Base-by-base conservation (phyloP, 805 yeast genomes). In the Candida montana region DNA sequence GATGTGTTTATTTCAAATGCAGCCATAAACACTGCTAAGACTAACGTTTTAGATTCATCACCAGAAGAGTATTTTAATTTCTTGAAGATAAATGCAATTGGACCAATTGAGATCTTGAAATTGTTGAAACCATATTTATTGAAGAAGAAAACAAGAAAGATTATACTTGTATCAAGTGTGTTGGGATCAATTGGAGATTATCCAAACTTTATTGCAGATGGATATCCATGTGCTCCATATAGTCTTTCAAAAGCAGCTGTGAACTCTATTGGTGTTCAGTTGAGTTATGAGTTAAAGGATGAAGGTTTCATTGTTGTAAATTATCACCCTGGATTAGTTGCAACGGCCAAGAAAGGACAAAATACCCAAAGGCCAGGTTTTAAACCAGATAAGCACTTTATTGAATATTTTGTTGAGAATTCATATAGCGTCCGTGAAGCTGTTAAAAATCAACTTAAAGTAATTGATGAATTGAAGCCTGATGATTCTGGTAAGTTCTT, bases 1-100 rank as follows among this genome's bases (percentile, higher is more conserved):
- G 70, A 66, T 48, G 59, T 63, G 4, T 61, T 59, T 33, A 58
- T 67, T 33, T 54, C 62, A 19, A 66, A 65, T 47, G 67, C 67
- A 8, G 69, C 64, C 9, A 32, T 52, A 19, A 52, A 51, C 44
- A 50, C 44, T 9, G 52, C 58, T 1, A 47, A 34, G 34, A 20
- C 30, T 10, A 43, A 44, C 5, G 56, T 57, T 0, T 29, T 53
- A 16, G 48, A 51, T 4, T 44, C 60, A 1, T 33, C 53, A 4
- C 40, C 45, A 3, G 54, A 55, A 16, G 51, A 44, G 21, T 58
- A 41, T 37, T 24, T 42, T 4, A 27, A 37, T 2, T 58, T 50
- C 45, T 51, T 53, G 30, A 49, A 45, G 34, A 42, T 53, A 9
- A 66, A 66, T 42, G 47, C 64, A 7, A 13, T 62, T 11, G 70